Evolutionary conservation across 768 basidiomycete genomes (phyloP).

Genomic region (Amylocystis lapponica): DNA sequence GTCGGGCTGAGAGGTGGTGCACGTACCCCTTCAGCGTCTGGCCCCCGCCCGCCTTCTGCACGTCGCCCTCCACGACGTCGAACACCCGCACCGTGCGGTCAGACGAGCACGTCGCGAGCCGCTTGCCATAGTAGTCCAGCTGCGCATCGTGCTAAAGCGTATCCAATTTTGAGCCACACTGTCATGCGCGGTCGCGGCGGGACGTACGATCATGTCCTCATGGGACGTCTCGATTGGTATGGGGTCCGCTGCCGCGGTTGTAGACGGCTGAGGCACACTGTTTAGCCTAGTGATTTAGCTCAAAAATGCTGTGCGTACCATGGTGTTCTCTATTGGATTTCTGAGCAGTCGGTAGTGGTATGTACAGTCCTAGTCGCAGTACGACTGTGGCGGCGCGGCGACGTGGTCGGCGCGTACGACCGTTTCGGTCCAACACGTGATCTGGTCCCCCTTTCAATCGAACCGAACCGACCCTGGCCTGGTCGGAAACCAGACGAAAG

Average conservation of each 20-base stretch:
- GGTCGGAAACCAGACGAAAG: too few relatives aligned
- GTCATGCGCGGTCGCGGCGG: background rate
- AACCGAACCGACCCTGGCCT: too few relatives aligned
- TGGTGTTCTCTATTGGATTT: too few relatives aligned
- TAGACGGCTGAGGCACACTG: slow-evolving; percentile 8
- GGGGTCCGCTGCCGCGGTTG: slow-evolving; percentile 29
- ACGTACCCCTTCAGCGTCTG: slow-evolving; percentile 78
- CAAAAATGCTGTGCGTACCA: too few relatives aligned
- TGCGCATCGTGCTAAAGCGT: slow-evolving; percentile 89
- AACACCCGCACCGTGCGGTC: slow-evolving; percentile 95
- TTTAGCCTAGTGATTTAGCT: too few relatives aligned
- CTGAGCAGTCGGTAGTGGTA: too few relatives aligned
- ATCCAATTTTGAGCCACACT: background rate
- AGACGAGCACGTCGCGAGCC: slow-evolving; percentile 94
- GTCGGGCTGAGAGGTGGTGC: background rate
- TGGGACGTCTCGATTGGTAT: slow-evolving; percentile 92
- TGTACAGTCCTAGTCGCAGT: too few relatives aligned
- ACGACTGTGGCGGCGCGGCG: too few relatives aligned
- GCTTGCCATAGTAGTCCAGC: slow-evolving; percentile 95
- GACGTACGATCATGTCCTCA: slow-evolving; percentile 94
- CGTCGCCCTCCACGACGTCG: slow-evolving; percentile 86
- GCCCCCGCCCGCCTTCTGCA: slow-evolving; percentile 55
- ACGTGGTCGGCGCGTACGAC: too few relatives aligned
- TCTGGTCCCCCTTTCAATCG: too few relatives aligned
- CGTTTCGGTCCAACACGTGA: too few relatives aligned